Base-by-base conservation (phyloP, 176 grass and related monocot genomes). In the Musa schizocarpa region DNA sequence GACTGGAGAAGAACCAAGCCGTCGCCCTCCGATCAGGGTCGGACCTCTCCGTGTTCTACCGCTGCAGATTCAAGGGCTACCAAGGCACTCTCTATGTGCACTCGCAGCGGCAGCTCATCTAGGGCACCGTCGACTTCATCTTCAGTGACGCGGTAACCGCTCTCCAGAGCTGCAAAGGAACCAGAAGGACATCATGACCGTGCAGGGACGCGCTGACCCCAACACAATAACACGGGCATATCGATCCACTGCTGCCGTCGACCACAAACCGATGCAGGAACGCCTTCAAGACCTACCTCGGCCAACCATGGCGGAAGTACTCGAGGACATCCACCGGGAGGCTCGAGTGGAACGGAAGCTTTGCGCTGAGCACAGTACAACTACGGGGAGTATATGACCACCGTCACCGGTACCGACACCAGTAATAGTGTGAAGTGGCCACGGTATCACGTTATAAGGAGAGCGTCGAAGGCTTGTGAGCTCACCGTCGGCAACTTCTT, bases 81-180 rank as follows among this genome's bases (percentile, higher is more conserved):
- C 71, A 55, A n/a, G 71, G 56, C 71, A 56, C 71, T 1, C 71
- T 74, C 9, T 58, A 56, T 53, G 72, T 58, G 11, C 34, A 29
- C 11, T 58, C 72, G 21, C 53, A 74, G 52, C 72, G 53, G 23
- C 72, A 58, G 23, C 58, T 74, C 72, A 58, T 75, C 14, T 59
- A 75, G 14, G 73, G 73, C 73, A 61, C 73, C 8, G 9, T 61
- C 14, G 73, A 75, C 54, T 75, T 75, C 73, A 75, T 75, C 24
- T 61, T 61, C 25, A 54, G 54, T 13, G 73, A 75, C 8, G 13
- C 54, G 0, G 2, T 5, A 8, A 54, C 25, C 0, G 73, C 21
- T 2, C 11, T 74, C 54, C 73, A 61, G 25, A 59, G 11, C 23
- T 75, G 73, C 54, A 75, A 59, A 75, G 25, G 21, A 25, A 25